A percentile compares a stretch with the other conserved stretches of the same genome.
phyloP scores from a whole-genome alignment of 2,329 filamentous ascomycete species.

The Talaromyces sp. region DNA sequence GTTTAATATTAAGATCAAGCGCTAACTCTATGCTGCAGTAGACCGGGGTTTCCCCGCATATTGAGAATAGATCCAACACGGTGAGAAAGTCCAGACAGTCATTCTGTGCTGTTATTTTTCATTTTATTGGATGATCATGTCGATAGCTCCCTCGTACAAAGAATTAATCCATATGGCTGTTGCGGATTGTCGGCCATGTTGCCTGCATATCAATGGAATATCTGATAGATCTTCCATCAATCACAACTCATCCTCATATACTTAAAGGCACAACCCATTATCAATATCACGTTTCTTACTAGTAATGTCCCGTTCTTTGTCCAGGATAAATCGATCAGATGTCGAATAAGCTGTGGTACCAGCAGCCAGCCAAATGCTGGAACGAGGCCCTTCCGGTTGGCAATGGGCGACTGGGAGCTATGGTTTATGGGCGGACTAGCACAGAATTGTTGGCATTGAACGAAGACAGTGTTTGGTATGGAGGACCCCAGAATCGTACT shows the following conservation, averaged over 20 bases:
- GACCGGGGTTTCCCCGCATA: background rate
- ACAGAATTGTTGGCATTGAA: constrained; percentile 48
- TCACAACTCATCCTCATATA: background rate
- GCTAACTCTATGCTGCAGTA: background rate
- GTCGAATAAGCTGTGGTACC: constrained; percentile 28
- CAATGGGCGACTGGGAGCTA: constrained; percentile 47
- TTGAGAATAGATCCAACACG: background rate
- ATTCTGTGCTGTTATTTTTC: background rate
- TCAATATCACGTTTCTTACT: background rate
- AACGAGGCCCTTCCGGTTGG: constrained; percentile 47
- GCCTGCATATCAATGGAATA: background rate
- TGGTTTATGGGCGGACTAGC: constrained; percentile 46
- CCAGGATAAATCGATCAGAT: constrained; percentile 3
- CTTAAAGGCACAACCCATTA: background rate
- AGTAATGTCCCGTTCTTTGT: background rate
- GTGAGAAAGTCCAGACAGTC: background rate
- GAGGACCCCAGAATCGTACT: constrained; percentile 44
- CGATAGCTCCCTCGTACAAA: background rate
- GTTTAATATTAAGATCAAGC: background rate
- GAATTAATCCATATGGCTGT: background rate
- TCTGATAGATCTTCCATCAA: background rate
- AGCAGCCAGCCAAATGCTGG: constrained; percentile 30
- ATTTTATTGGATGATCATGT: background rate
- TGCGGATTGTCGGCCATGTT: constrained; percentile 13
- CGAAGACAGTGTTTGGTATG: constrained; percentile 50